Evolutionary conservation across 2,329 filamentous ascomycete species (phyloP).

Genomic region (Amphichorda felina): DNA sequence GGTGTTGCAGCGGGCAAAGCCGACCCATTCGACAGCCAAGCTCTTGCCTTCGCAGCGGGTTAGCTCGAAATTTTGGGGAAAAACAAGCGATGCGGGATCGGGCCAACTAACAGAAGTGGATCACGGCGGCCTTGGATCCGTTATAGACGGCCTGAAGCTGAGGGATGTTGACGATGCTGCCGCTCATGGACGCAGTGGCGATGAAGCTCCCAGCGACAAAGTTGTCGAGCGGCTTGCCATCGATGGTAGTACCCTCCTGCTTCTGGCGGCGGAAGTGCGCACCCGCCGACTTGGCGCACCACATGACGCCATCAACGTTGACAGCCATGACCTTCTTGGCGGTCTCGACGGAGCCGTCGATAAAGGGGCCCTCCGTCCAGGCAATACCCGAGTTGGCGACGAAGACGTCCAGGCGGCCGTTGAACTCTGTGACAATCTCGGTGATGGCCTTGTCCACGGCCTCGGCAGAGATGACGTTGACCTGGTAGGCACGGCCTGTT

Average conservation of each 20-base stretch:
- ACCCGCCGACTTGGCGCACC: constrained; percentile 61
- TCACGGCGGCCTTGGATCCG: constrained; percentile 55
- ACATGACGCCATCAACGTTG: constrained; percentile 68
- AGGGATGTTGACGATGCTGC: constrained; percentile 66
- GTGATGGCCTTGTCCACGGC: constrained; percentile 38
- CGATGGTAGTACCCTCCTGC: constrained; percentile 48
- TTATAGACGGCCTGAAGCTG: constrained; percentile 67
- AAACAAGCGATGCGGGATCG: not conserved
- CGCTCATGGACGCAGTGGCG: constrained; percentile 68
- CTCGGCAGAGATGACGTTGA: constrained; percentile 44
- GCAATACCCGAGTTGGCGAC: constrained; percentile 69
- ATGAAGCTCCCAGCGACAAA: constrained; percentile 61
- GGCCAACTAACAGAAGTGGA: constrained; percentile 38
- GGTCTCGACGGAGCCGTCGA: constrained; percentile 51
- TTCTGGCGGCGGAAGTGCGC: constrained; percentile 60
- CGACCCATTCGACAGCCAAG: constrained; percentile 66
- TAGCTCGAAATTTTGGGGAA: not conserved
- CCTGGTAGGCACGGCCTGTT: constrained; percentile 49
- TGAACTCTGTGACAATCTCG: constrained; percentile 51
- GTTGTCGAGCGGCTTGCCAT: constrained; percentile 48
- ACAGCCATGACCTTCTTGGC: constrained; percentile 58
- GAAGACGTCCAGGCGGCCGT: constrained; percentile 65
- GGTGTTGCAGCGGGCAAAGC: constrained; percentile 61
- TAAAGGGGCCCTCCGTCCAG: constrained; percentile 57
- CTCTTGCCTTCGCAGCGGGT: constrained; percentile 39